Conservation (phyloP, 2,329 filamentous ascomycete species). For the Microthyrium microscopicum region DNA sequence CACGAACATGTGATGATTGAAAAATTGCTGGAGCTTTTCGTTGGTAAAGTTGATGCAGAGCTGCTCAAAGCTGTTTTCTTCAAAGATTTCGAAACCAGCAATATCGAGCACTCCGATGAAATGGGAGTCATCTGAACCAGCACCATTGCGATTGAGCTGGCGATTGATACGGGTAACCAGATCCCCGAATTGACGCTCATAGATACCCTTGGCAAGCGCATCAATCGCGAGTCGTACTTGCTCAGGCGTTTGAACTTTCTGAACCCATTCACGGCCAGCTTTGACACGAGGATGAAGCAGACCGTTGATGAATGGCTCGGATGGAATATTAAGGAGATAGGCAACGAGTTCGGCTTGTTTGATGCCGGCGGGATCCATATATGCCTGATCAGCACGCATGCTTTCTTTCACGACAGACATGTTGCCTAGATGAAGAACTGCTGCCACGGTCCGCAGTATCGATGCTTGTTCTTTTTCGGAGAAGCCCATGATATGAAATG, state of each 20-base stretch:
- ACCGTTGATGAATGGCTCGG: constrained; percentile 74
- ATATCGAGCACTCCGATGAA: constrained; percentile 99
- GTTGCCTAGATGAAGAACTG: constrained; percentile 86
- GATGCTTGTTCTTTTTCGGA: constrained; percentile 65
- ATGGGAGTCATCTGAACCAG: constrained; percentile 71
- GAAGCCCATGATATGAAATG: constrained; percentile 89
- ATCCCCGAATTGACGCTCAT: constrained; percentile 88
- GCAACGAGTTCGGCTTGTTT: constrained; percentile 65
- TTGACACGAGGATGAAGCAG: constrained; percentile 87
- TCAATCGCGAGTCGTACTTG: constrained; percentile 84
- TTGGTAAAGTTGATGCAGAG: constrained; percentile 99
- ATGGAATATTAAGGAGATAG: constrained; percentile 63
- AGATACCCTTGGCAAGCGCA: constrained; percentile 90
- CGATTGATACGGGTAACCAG: constrained; percentile 82
- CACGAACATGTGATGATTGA: constrained; percentile 99
- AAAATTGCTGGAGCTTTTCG: constrained; percentile 97
- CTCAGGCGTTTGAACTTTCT: constrained; percentile 94
- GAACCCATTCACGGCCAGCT: constrained; percentile 92
- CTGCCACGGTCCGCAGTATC: constrained; percentile 76
- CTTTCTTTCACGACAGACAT: constrained; percentile 82
- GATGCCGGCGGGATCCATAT: constrained; percentile 58
- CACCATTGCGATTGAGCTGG: constrained; percentile 73
- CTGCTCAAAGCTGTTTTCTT: constrained; percentile 98
- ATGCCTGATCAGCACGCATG: constrained; percentile 75
- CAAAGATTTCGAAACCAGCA: constrained; percentile 97